Conservation (phyloP, 2,329 filamentous ascomycete species). For the Epicoccum sorghinum region DNA sequence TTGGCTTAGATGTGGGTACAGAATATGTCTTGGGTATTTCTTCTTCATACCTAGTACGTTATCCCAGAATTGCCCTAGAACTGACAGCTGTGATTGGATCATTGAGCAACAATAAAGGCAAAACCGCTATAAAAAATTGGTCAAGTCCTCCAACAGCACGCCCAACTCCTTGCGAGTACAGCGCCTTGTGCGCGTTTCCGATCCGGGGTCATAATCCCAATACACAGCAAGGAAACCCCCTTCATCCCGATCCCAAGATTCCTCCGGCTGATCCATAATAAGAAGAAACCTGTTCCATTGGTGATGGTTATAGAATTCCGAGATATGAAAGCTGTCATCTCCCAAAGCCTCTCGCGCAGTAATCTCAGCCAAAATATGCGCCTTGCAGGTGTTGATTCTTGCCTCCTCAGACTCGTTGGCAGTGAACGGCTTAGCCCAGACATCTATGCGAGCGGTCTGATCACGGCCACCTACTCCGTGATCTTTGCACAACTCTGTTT, state of each 20-base stretch:
- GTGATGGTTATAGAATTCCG: slow-evolving; percentile 1
- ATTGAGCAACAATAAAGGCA: background rate
- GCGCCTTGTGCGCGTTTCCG: slow-evolving; percentile 6
- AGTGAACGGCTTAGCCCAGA: slow-evolving; percentile 18
- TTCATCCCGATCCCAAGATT: slow-evolving; percentile 16
- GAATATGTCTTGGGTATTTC: background rate
- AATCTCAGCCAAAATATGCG: slow-evolving; percentile 18
- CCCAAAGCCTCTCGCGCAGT: slow-evolving; percentile 5
- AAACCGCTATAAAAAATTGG: slow-evolving; percentile 9
- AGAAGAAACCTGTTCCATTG: slow-evolving; percentile 13
- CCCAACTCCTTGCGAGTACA: slow-evolving; percentile 15
- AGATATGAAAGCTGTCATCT: slow-evolving; percentile 10
- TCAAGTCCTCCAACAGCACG: slow-evolving; percentile 6
- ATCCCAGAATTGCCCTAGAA: background rate
- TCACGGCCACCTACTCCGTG: slow-evolving; percentile 7
- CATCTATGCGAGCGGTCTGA: slow-evolving; percentile 13
- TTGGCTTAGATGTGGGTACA: too few relatives aligned
- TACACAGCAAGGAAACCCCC: slow-evolving; percentile 20
- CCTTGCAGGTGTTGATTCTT: slow-evolving; percentile 14
- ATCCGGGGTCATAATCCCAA: slow-evolving; percentile 10
- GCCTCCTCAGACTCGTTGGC: slow-evolving; percentile 10
- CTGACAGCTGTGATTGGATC: background rate
- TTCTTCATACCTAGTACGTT: background rate
- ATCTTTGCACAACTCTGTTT: slow-evolving; percentile 16
- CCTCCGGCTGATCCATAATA: slow-evolving; percentile 13